Evolutionary conservation across 768 basidiomycete genomes (phyloP), one percentile per base, ranked within the genome.

Genomic region (Lactarius evosmus): DNA sequence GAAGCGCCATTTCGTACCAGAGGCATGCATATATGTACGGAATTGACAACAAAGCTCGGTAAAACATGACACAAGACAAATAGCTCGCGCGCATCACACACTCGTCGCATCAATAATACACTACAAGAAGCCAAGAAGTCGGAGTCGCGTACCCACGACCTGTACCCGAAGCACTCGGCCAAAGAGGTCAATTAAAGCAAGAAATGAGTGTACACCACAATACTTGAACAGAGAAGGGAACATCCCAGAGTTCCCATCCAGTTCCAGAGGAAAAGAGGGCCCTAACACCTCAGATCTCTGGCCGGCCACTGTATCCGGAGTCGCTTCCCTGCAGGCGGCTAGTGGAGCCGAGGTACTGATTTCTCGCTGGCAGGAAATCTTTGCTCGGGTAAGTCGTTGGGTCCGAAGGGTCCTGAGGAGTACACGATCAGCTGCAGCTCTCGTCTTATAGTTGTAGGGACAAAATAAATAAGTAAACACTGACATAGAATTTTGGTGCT

Each of bases 391-490:
- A 69, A 2, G 69, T 69, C 33, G 56, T 54, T 16, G 69, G 69
- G 44, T 69, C 67, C 7, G 64, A 63, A 36, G 69, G 69, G 56
- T 68, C 60, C 67, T 69, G 25, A 14, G 34, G 14, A 27, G 29
- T 30, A 44, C 34, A 14, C 1, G 46, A 34, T 44, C 57, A 60
- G 29, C 34, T 14, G 7, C 19, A 38, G 14, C 19, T n/a, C n/a
- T 49, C 16, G 30, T n/a, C 16, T 7, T 3, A 40, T 17, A 17
- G 7, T 19, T 40, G 60, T 27, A 27, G 17, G 4, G 19, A 4
- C 5, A 9, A 1, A 8, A n/a, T 7, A n/a, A 19, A 55, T n/a
- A 25, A 9, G 55, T 7, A 56, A 53, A 17, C 0, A 59, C 66
- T 53, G 12, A 69, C 67, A 17, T 69, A 63, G 32, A 58, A 50